Percentiles rank a stretch among this genome's conserved stretches.
phyloP scores from a whole-genome alignment of 2,329 filamentous ascomycete species.

The Cladophialophora immunda region DNA sequence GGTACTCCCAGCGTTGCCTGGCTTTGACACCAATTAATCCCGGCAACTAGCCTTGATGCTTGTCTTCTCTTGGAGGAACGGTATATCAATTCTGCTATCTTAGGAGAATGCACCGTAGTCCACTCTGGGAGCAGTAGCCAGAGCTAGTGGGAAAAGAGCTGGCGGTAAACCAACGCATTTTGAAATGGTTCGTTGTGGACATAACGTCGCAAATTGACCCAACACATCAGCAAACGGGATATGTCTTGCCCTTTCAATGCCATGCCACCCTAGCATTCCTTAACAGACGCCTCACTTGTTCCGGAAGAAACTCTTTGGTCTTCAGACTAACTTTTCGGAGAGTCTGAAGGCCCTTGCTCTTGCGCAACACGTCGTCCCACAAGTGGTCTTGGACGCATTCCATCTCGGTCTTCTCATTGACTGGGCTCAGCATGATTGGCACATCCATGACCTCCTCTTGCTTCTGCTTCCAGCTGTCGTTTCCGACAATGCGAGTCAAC shows the following conservation, averaged over 20 bases:
- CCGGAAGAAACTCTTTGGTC: constrained; percentile 36
- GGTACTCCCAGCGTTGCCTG: not conserved
- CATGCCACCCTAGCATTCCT: constrained; percentile 34
- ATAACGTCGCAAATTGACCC: not conserved
- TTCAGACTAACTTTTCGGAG: constrained; percentile 34
- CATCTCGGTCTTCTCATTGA: constrained; percentile 39
- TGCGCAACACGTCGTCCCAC: constrained; percentile 39
- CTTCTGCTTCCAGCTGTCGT: constrained; percentile 50
- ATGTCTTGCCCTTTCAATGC: constrained; percentile 24
- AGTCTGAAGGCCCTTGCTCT: constrained; percentile 32
- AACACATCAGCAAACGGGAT: not conserved
- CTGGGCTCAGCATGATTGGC: constrained; percentile 48
- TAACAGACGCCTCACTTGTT: constrained; percentile 37
- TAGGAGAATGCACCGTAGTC: not conserved
- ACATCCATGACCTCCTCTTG: constrained; percentile 50
- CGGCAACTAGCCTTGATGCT: not conserved
- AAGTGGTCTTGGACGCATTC: constrained; percentile 43
- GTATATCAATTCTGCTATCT: constrained; percentile 9
- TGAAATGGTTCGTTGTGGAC: not conserved
- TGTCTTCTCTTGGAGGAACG: constrained; percentile 1
- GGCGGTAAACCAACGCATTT: not conserved
- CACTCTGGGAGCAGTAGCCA: constrained; percentile 38
- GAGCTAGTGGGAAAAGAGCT: not conserved
- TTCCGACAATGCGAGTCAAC: constrained; percentile 58
- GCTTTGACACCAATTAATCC: not conserved